Evolutionary conservation across 306 rosid species (phyloP).

Genomic region (Gastrolobium bilobum): DNA sequence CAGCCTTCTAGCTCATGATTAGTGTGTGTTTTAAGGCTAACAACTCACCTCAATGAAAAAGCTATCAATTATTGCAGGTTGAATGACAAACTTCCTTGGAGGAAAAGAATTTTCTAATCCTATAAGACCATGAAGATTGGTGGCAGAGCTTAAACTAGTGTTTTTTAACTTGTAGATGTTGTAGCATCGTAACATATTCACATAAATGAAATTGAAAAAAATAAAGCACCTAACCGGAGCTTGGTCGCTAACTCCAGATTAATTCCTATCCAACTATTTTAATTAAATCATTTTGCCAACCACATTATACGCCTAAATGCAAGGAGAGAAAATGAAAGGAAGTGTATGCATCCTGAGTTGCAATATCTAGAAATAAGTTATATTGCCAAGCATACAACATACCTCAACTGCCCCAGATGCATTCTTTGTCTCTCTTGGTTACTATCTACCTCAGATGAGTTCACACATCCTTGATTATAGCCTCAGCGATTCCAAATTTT

Average conservation of each 20-base stretch:
- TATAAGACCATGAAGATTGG: neutral
- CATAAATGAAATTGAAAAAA: constrained; percentile 13
- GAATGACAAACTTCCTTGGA: constrained; percentile 20
- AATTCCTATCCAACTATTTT: constrained; percentile 25
- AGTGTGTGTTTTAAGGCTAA: neutral
- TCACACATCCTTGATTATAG: constrained; percentile 53
- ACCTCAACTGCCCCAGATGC: constrained; percentile 60
- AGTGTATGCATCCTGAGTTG: constrained; percentile 17
- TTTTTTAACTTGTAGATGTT: neutral
- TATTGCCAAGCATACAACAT: constrained; percentile 39
- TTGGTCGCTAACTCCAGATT: constrained; percentile 29
- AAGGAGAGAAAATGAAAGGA: constrained; percentile 35
- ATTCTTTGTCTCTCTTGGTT: constrained; percentile 49
- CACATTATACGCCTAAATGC: constrained; percentile 28
- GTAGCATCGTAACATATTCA: constrained; percentile 13
- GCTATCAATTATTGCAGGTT: constrained; percentile 11
- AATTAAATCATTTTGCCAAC: constrained; percentile 33
- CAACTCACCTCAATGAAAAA: constrained; percentile 32
- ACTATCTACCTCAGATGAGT: constrained; percentile 53
- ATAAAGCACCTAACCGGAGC: constrained; percentile 5
- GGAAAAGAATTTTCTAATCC: neutral
- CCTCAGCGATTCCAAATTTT: constrained; percentile 47
- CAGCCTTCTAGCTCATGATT: constrained; percentile 26
- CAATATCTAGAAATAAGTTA: constrained; percentile 24
- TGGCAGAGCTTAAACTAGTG: neutral